These are phyloP conservation scores for Podaxis sp. DNA, from an alignment of 768 basidiomycete genomes.

Conservation along the genomic window DNA sequence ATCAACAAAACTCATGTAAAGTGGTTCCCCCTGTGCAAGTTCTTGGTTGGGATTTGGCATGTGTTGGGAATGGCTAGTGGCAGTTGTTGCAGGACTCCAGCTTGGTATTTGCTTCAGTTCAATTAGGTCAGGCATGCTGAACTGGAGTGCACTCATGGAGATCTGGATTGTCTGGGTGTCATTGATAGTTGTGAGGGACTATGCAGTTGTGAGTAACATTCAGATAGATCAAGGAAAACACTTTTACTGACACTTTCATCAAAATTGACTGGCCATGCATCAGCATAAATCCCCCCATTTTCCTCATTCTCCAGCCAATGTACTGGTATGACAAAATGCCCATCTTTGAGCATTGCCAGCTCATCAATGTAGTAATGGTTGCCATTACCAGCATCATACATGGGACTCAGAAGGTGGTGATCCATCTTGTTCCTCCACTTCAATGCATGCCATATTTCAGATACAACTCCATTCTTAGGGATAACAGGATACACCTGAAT, in stretches of 20 bases:
- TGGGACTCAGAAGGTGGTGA: constrained; percentile 25
- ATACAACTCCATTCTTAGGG: constrained; percentile 23
- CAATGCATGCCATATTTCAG: constrained; percentile 32
- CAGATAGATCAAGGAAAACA: background rate
- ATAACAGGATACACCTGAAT: constrained; percentile 31
- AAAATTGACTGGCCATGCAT: constrained; percentile 21
- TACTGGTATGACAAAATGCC: constrained; percentile 21
- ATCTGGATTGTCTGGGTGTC: constrained; percentile 18
- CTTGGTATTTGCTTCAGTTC: constrained; percentile 20
- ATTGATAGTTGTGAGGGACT: constrained; percentile 14
- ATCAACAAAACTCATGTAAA: constrained; percentile 32
- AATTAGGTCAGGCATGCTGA: constrained; percentile 23
- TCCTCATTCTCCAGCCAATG: constrained; percentile 24
- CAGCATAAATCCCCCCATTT: constrained; percentile 18
- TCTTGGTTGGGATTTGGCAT: constrained; percentile 35
- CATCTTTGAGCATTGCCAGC: constrained; percentile 18
- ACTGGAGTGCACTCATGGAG: constrained; percentile 15
- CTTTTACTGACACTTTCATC: constrained; percentile 11
- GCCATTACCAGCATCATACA: constrained; percentile 23
- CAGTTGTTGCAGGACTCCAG: constrained; percentile 22
- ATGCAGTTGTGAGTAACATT: too few relatives aligned
- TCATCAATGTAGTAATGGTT: constrained; percentile 27
- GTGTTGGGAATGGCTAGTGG: constrained; percentile 19
- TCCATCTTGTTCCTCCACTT: constrained; percentile 28
- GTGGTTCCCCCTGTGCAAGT: constrained; percentile 28